A percentile compares a stretch with the other conserved stretches of the same genome.
phyloP scores from a whole-genome alignment of 1,284 basidiomycete species.

The Vanrija humicola region DNA sequence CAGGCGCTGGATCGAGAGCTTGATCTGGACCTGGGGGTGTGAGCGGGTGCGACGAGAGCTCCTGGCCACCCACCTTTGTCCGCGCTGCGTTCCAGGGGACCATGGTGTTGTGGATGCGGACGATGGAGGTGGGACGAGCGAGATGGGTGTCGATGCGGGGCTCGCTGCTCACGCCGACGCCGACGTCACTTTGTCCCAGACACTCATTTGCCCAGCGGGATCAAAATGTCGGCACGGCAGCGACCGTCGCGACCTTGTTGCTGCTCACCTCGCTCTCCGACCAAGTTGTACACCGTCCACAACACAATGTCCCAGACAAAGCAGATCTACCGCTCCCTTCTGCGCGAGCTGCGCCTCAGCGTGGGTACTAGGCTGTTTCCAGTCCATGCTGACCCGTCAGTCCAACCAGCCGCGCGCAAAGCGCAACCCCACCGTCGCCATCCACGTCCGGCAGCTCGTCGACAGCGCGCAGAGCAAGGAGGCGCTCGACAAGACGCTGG shows the following conservation, averaged over 20 bases:
- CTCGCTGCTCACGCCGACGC: not conserved
- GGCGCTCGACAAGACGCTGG: constrained; percentile 53
- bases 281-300: not conserved
- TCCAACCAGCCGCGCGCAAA: constrained; percentile 52
- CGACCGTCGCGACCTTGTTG: not conserved
- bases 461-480: constrained; percentile 11
- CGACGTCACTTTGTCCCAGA: not conserved
- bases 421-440: constrained; percentile 53
- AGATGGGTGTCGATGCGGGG: not conserved
- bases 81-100: constrained; percentile 39
- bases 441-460: constrained; percentile 61
- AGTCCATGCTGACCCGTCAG: constrained; percentile 31
- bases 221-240: constrained; percentile 8
- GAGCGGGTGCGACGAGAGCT: not conserved
- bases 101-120: constrained; percentile 17
- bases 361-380: constrained; percentile 29
- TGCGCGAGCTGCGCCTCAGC: constrained; percentile 43
- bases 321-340: constrained; percentile 44
- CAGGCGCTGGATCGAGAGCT: constrained; percentile 80
- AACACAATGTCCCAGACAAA: constrained; percentile 8
- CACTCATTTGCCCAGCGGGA: constrained; percentile 1
- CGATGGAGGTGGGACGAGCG: not conserved
- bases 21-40: constrained; percentile 38
- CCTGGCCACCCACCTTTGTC: constrained; percentile 20
- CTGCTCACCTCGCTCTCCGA: not conserved